A percentile compares a stretch with the other conserved stretches of the same genome.
Conservation (phyloP, 2,329 filamentous ascomycete genomes). For the Diaporthe sp. region DNA sequence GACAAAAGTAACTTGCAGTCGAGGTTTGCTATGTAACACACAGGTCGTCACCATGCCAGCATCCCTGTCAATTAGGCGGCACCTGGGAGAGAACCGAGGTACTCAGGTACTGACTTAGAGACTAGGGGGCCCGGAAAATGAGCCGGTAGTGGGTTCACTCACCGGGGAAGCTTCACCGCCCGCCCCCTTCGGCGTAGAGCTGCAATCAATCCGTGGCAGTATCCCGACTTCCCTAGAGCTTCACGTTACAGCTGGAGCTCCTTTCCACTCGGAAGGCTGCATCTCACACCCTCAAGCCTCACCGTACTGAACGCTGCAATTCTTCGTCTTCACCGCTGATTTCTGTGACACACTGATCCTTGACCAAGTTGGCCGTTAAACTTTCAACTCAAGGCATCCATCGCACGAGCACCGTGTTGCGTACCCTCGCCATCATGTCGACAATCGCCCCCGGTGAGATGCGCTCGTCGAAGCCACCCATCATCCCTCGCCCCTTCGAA, state of each 20-base stretch:
- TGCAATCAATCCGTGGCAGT: slow-evolving; percentile 21
- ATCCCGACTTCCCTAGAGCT: slow-evolving; percentile 21
- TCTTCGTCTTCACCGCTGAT: neutral
- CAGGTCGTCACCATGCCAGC: neutral
- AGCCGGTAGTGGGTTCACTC: neutral
- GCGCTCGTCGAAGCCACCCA: slow-evolving; percentile 84
- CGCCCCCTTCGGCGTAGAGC: neutral
- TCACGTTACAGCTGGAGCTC: slow-evolving; percentile 17
- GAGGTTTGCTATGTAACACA: neutral
- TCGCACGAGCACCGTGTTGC: neutral
- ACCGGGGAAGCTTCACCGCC: slow-evolving; percentile 21
- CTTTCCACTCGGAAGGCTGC: neutral
- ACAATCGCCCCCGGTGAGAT: slow-evolving; percentile 83
- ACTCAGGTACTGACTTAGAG: neutral
- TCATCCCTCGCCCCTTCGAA: slow-evolving; percentile 86
- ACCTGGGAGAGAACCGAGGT: neutral
- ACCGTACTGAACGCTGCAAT: neutral
- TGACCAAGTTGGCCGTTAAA: neutral
- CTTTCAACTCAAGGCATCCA: neutral
- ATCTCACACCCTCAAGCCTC: neutral
- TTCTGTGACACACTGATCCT: neutral
- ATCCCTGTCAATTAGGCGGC: neutral
- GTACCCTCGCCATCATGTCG: slow-evolving; percentile 72
- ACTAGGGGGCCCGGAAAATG: neutral
- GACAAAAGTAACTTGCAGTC: neutral